Evolutionary conservation across 805 yeast genomes (phyloP), one percentile per base, ranked within the genome.

Genomic region (Metschnikowia picachoensis): DNA sequence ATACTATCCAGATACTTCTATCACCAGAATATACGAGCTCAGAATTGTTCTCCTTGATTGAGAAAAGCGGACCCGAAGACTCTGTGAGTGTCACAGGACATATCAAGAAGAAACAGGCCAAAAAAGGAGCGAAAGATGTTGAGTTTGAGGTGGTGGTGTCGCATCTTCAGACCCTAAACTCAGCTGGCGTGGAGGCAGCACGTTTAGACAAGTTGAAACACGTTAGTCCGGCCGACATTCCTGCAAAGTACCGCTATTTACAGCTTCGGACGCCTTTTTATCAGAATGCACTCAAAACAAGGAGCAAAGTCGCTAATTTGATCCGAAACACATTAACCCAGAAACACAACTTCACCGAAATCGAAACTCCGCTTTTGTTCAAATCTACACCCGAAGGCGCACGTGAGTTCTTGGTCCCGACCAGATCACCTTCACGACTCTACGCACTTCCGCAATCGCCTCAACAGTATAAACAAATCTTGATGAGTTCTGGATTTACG

Each of bases 381-480:
- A 91, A 94, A 60, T 87, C 96, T 1, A 94, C 99, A 0, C 99
- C 99, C 0, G 99, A 94, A 65, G 99, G 99, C 13, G 99, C 99
- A 1, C 74, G 95, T 33, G 99, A 94, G 65, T 94, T 92, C 62
- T 66, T 94, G 39, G 97, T 94, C 0, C 99, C 99, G 1, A 88
- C 97, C 0, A 75, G 98, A 53, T 68, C 76, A 13, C 60, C 68
- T 1, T 67, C 72, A 27, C 59, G 65, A 15, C 85, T 87, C 64
- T 94, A 92, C 62, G 97, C 99, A 0, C 72, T 94, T 28, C 97
- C 98, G 0, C 99, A 94, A 64, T 88, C 97, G 13, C 99, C 99
- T 0, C 99, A 94, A 62, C 99, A 94, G 61, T 94, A 92, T 61
- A 94, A 94, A 61, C 99, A 94, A 65, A 71, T 94, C 35, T 70